Conservation (phyloP, 805 yeast species). For the Yamadazyma takamatsuzukensis region DNA sequence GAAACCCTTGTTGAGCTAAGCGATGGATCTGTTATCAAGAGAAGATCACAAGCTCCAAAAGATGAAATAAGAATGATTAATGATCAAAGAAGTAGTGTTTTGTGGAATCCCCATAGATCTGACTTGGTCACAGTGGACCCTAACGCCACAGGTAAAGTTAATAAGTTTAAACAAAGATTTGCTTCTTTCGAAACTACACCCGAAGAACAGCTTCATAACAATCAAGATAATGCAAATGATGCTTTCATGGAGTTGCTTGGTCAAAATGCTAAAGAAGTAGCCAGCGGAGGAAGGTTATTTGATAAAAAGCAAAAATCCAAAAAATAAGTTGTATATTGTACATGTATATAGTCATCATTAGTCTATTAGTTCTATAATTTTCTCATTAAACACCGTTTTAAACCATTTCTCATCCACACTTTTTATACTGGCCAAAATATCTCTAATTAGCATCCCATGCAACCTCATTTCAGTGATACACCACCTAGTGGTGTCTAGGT, state of each 20-base stretch:
- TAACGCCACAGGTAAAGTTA: conserved; percentile 79
- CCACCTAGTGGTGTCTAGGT: conserved; percentile 24
- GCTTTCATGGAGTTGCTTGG: conserved; percentile 61
- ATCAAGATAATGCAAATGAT: conserved; percentile 23
- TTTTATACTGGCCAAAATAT: conserved; percentile 8
- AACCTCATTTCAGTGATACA: conserved; percentile 25
- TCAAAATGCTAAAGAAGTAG: conserved; percentile 51
- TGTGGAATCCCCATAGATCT: conserved; percentile 87
- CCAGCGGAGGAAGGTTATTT: conserved; percentile 51
- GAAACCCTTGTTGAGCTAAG: conserved; percentile 85
- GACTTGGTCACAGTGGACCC: conserved; percentile 73
- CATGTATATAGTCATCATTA: conserved; percentile 9
- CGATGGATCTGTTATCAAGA: conserved; percentile 84
- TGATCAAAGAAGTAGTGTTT: conserved; percentile 81
- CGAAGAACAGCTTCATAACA: conserved; percentile 10
- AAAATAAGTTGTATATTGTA: conserved; percentile 9
- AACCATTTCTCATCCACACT: too few species aligned
- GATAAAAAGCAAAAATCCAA: conserved; percentile 44
- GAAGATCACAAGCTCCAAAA: conserved; percentile 87
- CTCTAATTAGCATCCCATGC: conserved; percentile 21
- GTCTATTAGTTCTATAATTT: too few species aligned
- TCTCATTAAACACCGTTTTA: too few species aligned
- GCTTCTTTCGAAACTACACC: conserved; percentile 27
- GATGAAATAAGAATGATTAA: conserved; percentile 79
- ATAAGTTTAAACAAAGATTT: conserved; percentile 68